Conservation (phyloP, 345 rosid species). For the Citrus mangshanensis region DNA sequence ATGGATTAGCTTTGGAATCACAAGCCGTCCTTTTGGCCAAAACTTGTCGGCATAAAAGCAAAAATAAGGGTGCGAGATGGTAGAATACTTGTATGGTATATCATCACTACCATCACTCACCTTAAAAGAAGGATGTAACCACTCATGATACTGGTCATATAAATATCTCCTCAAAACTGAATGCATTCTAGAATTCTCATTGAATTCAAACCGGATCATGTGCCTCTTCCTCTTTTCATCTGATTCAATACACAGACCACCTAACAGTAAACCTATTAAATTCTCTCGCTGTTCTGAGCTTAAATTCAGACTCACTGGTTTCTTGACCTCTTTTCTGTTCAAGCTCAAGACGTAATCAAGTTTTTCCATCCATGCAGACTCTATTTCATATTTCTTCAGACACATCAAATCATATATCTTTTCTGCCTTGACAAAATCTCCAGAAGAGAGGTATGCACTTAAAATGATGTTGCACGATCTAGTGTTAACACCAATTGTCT, state of each 20-base stretch:
- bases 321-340: constrained; percentile 52
- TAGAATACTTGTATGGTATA: constrained; percentile 44
- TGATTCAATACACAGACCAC: constrained; percentile 66
- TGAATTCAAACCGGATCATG: constrained; percentile 58
- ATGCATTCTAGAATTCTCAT: constrained; percentile 48
- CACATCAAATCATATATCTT: constrained; percentile 67
- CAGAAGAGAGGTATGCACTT: constrained; percentile 54
- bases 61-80: constrained; percentile 55
- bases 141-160: constrained; percentile 60
- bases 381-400: constrained; percentile 60
- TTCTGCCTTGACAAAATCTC: constrained; percentile 53
- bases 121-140: constrained; percentile 64
- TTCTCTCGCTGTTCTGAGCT: constrained; percentile 81
- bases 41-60: constrained; percentile 77
- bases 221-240: constrained; percentile 57
- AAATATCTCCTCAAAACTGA: constrained; percentile 54
- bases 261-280: constrained; percentile 79
- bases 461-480: constrained; percentile 65
- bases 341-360: constrained; percentile 56
- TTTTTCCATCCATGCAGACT: constrained; percentile 52
- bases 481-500: constrained; percentile 49
- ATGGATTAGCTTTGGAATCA: constrained; percentile 82
- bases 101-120: constrained; percentile 25
- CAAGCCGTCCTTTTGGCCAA: constrained; percentile 52
- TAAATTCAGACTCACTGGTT: constrained; percentile 55